Conservation (phyloP, 768 basidiomycete species). For the Paxillus involutus region DNA sequence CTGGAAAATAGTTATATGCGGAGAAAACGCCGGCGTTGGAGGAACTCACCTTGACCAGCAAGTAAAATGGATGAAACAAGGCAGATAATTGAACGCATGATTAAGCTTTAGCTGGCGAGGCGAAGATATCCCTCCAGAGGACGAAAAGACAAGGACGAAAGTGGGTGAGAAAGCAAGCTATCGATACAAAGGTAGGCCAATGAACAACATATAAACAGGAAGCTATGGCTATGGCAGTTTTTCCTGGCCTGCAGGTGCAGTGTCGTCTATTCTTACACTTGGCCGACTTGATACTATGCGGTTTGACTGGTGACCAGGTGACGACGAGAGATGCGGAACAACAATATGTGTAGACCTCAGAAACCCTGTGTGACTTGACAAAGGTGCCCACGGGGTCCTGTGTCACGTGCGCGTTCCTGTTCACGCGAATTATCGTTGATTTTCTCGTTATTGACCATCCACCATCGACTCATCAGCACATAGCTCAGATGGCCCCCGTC, state of each 20-base stretch:
- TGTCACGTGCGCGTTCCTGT: conserved; percentile 22
- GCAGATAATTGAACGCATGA: conserved; percentile 28
- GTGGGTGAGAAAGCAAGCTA: conserved; percentile 17
- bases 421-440: conserved; percentile 30
- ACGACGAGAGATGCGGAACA: too few relatives aligned
- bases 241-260: not conserved
- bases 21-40: not conserved
- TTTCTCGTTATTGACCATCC: conserved; percentile 10
- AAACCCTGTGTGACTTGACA: not conserved
- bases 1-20: conserved; percentile 15
- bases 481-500: conserved; percentile 39
- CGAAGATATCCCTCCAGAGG: conserved; percentile 35
- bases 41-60: conserved; percentile 58
- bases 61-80: conserved; percentile 38
- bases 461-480: conserved; percentile 9
- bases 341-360: not conserved
- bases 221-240: not conserved
- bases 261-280: conserved; percentile 1
- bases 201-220: not conserved
- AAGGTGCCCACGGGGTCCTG: not conserved
- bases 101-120: conserved; percentile 5
- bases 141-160: conserved; percentile 11
- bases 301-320: too few relatives aligned
- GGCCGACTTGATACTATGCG: not conserved
- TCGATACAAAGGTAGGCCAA: conserved; percentile 1